Base-by-base conservation (phyloP, 306 rosid species). In the Lathyrus aphaca region DNA sequence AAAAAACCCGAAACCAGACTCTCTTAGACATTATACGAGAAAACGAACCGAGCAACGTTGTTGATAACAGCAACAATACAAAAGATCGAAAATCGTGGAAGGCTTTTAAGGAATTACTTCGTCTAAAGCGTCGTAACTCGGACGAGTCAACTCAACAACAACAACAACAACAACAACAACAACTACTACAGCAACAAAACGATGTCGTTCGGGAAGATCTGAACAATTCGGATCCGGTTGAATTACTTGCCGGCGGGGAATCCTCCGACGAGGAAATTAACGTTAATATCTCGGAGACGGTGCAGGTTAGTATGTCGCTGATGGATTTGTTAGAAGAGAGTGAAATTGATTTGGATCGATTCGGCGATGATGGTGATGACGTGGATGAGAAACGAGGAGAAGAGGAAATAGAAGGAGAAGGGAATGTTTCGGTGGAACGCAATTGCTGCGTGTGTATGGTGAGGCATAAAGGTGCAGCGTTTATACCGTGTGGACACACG, bases 401-500 rank as follows among this genome's bases (percentile, higher is more conserved):
- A 2, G n/a, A n/a, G n/a, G n/a, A n/a, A n/a, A n/a, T n/a, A n/a
- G 44, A 5, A 12, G 69, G 23, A 5, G 53, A 29, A 0, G 79
- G 39, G 43, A 10, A 19, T 15, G 53, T 17, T 62, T 6, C 2
- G 15, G 54, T 55, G 29, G 97, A 79, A 60, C 67, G 72, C 18
- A 85, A 80, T 6, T 90, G 99, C 82, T 88, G 95, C 81, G 92
- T 90, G 81, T 94, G 99, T 80, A 88, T 88, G 96, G 97, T 90
- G 58, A 82, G 97, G 83, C 92, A 88, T 67, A 88, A 83, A 62
- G 97, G 94, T 3, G 84, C 96, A 50, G 92, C 96, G 1, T 81
- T 91, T 65, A 89, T 83, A 44, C 86, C 96, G 0, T 94, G 99
- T 68, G 99, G 99, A 0, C 99, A 94, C 71, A 82, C 99, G 0